Conservation (phyloP, 78 protist genomes). For the slime mould (Dictyostelium discoideum) region DNA sequence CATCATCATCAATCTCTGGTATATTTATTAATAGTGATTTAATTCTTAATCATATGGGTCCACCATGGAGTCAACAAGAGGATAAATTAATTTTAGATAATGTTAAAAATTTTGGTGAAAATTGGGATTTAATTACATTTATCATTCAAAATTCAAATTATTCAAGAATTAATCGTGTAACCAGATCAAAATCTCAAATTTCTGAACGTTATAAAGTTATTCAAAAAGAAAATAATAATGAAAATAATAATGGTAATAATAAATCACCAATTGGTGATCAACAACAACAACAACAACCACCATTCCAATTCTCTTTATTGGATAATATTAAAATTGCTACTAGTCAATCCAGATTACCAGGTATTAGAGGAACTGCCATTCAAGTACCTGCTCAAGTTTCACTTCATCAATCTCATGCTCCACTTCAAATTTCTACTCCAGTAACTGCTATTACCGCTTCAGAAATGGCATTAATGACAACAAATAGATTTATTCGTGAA, state of each 20-base stretch:
- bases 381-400: slow-evolving; percentile 6
- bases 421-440: neutral
- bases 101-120: slow-evolving; percentile 38
- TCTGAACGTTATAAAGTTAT: slow-evolving; percentile 27
- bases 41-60: slow-evolving; percentile 22
- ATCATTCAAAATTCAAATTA: neutral
- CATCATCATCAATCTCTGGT: neutral
- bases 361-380: slow-evolving; percentile 46
- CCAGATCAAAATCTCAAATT: slow-evolving; percentile 24
- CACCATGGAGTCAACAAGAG: slow-evolving; percentile 68
- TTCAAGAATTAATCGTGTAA: neutral
- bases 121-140: slow-evolving; percentile 74
- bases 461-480: slow-evolving; percentile 12
- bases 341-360: slow-evolving; percentile 15
- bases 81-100: slow-evolving; percentile 55
- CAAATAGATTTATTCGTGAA: slow-evolving; percentile 33
- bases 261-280: neutral
- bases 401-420: slow-evolving; percentile 20
- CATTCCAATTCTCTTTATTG: slow-evolving; percentile 35
- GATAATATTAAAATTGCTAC: slow-evolving; percentile 13
- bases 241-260: neutral
- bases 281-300: neutral
- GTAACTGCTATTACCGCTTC: slow-evolving; percentile 6
- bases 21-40: neutral
- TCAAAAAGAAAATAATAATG: neutral